Evolutionary conservation across 257 asterid genomes (phyloP).

Genomic region (Solanum piurae): DNA sequence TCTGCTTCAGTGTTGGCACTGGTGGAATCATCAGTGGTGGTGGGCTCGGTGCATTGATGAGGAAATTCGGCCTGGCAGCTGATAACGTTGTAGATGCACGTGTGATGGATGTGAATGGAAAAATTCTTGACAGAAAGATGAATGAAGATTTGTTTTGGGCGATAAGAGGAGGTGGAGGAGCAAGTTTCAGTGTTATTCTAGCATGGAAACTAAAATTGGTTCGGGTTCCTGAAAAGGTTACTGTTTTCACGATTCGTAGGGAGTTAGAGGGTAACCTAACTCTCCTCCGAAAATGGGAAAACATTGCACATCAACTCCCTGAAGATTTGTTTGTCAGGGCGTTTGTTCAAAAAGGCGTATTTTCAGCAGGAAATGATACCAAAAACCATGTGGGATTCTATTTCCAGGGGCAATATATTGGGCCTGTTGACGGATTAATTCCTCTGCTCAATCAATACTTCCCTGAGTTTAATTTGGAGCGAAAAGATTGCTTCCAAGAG

Average conservation of each 20-base stretch:
- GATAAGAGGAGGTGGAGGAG: background rate
- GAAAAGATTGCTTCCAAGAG: background rate
- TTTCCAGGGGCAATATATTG: background rate
- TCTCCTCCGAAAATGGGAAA: background rate
- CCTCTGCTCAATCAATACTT: background rate
- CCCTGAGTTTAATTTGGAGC: background rate
- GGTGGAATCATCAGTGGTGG: background rate
- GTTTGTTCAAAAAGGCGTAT: background rate
- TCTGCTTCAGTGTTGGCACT: slow-evolving; percentile 1
- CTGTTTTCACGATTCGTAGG: background rate
- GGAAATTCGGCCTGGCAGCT: background rate
- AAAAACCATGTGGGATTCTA: background rate
- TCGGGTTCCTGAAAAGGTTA: background rate
- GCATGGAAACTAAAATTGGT: background rate
- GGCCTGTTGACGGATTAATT: background rate
- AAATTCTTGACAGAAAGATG: background rate
- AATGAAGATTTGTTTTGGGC: background rate
- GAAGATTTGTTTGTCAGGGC: background rate
- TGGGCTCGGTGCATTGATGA: background rate
- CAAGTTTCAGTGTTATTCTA: background rate
- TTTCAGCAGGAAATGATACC: background rate
- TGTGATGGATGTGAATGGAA: background rate
- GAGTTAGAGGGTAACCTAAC: background rate
- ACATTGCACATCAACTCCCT: background rate
- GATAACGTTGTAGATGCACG: background rate